Percentiles rank a stretch among this genome's conserved stretches.
Conservation (phyloP, 2,329 filamentous ascomycete species). For the Ambrosiella xylebori region DNA sequence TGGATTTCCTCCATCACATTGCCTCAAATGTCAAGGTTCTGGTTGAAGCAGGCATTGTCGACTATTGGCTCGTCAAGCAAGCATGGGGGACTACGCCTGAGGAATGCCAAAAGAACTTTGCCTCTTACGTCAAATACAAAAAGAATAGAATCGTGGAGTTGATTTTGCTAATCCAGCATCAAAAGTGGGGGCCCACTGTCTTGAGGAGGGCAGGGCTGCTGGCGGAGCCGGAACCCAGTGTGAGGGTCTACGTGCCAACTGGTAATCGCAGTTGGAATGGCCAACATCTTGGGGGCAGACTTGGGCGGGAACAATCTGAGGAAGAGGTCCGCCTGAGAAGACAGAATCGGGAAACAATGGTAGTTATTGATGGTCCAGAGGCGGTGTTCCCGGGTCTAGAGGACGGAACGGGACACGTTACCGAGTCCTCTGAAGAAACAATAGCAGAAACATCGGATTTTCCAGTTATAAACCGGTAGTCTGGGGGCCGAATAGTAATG, state of each 20-base stretch:
- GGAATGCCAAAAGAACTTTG: conserved; percentile 37
- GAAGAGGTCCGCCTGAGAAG: conserved; percentile 59
- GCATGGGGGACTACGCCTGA: conserved; percentile 43
- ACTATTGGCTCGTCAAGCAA: conserved; percentile 58
- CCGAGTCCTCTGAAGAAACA: neutral
- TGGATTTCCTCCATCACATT: conserved; percentile 40
- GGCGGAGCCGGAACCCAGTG: neutral
- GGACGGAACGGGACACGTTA: neutral
- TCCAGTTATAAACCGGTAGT: neutral
- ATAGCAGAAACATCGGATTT: neutral
- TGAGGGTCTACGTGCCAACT: neutral
- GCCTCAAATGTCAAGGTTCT: conserved; percentile 38
- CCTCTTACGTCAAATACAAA: conserved; percentile 29
- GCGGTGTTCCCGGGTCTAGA: neutral
- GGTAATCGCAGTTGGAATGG: conserved; percentile 14
- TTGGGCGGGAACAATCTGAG: conserved; percentile 32
- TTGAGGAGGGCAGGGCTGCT: conserved; percentile 32
- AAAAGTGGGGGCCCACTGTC: conserved; percentile 32
- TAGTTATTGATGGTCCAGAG: conserved; percentile 55
- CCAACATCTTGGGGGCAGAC: conserved; percentile 15
- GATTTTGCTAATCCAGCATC: conserved; percentile 31
- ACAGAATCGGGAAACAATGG: conserved; percentile 72
- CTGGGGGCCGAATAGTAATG: neutral
- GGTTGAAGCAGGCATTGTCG: conserved; percentile 47
- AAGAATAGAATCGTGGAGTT: conserved; percentile 30